Conservation (phyloP, 202 grass and related monocot genomes). For the Bolboschoenoplectus hybrid region DNA sequence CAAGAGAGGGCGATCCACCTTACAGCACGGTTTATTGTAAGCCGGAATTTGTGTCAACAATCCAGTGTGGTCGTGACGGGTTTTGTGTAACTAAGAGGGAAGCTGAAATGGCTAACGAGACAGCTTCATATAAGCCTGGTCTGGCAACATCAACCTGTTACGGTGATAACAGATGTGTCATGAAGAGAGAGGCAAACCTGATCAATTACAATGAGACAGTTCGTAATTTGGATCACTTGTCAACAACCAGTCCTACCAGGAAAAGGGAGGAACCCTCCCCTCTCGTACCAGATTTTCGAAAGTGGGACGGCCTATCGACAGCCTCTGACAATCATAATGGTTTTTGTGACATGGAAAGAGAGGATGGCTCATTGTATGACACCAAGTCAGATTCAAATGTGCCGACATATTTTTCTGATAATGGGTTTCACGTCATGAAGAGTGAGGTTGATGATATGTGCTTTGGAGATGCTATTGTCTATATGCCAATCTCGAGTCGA, state of each 20-base stretch:
- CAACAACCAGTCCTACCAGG: neutral
- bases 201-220: neutral
- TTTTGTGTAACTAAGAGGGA: conserved; percentile 30
- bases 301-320: neutral
- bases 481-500: neutral
- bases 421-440: conserved; percentile 25
- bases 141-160: neutral
- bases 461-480: neutral
- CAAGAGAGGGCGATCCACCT: conserved; percentile 9
- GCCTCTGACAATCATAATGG: neutral
- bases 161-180: neutral
- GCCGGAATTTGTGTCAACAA: conserved; percentile 3
- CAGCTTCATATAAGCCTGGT: neutral
- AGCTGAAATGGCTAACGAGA: neutral
- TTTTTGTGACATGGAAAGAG: conserved; percentile 22
- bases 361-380: neutral
- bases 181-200: neutral
- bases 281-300: neutral
- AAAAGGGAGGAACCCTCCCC: neutral
- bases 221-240: neutral
- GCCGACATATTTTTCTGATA: neutral
- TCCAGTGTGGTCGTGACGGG: neutral
- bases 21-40: neutral
- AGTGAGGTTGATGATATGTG: conserved; percentile 5
- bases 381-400: neutral